Conservation (phyloP, 2,329 filamentous ascomycete species). For the Alternaria ethzedia region DNA sequence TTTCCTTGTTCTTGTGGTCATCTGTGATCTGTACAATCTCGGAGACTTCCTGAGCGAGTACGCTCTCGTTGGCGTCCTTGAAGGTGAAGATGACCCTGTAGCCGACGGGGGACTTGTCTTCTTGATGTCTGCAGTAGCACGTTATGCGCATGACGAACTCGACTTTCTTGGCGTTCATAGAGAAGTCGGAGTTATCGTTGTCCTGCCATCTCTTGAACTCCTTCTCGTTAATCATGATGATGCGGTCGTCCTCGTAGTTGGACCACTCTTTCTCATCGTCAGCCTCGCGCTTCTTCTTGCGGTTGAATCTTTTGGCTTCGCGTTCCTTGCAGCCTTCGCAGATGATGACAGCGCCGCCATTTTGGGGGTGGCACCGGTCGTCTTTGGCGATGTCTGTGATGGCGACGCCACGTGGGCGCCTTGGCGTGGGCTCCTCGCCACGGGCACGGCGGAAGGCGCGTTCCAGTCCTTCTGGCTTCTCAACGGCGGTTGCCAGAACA, state of each 20-base stretch:
- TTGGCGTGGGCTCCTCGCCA: constrained; percentile 48
- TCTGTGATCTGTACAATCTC: constrained; percentile 95
- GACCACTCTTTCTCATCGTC: constrained; percentile 88
- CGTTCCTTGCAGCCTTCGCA: constrained; percentile 90
- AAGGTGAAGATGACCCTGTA: constrained; percentile 95
- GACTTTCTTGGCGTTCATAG: constrained; percentile 68
- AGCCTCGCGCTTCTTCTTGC: constrained; percentile 88
- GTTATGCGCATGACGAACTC: constrained; percentile 94
- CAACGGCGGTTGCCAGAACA: constrained; percentile 92
- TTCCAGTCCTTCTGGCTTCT: constrained; percentile 68
- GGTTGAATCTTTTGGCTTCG: constrained; percentile 86
- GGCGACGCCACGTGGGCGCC: constrained; percentile 45
- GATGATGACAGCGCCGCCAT: constrained; percentile 93
- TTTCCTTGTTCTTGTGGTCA: constrained; percentile 78
- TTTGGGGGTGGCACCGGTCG: constrained; percentile 75
- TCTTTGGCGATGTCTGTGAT: constrained; percentile 59
- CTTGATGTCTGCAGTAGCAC: constrained; percentile 94
- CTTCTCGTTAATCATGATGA: constrained; percentile 50
- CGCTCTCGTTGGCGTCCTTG: constrained; percentile 76
- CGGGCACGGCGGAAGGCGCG: constrained; percentile 71
- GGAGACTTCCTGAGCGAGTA: constrained; percentile 79
- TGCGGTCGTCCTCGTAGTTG: constrained; percentile 55
- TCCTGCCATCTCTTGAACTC: constrained; percentile 46
- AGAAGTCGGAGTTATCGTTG: constrained; percentile 27
- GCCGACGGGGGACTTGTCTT: constrained; percentile 77